Evolutionary conservation across 306 rosid species (phyloP).

Genomic region (Urtica urens): DNA sequence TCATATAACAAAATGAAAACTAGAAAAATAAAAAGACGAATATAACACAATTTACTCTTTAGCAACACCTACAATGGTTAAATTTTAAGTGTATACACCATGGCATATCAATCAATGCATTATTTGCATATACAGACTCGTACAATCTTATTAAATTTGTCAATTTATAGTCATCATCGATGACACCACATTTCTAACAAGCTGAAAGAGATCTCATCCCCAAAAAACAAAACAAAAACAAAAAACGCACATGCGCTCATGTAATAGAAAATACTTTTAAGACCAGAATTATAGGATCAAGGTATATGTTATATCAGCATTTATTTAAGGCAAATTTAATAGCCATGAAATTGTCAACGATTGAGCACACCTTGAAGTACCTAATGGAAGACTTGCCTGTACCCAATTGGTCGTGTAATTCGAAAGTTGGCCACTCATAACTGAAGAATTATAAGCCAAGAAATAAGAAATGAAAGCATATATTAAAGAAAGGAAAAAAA

Average conservation of each 20-base stretch:
- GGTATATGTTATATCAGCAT: not conserved
- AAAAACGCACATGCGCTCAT: not conserved
- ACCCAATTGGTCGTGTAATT: not conserved
- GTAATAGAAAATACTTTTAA: not conserved
- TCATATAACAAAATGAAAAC: too few relatives aligned
- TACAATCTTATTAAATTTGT: too few relatives aligned
- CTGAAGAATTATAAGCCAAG: not conserved
- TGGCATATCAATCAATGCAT: too few relatives aligned
- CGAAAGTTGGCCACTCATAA: constrained; percentile 11
- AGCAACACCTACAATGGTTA: too few relatives aligned
- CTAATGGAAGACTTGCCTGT: constrained; percentile 1
- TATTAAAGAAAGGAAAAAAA: too few relatives aligned
- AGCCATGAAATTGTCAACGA: not conserved
- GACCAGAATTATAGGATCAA: not conserved
- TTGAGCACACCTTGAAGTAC: not conserved
- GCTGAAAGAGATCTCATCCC: not conserved
- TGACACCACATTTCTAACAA: too few relatives aligned
- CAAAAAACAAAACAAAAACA: not conserved
- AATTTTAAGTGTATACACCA: too few relatives aligned
- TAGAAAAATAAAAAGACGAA: too few relatives aligned
- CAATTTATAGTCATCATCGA: too few relatives aligned
- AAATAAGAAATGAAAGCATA: too few relatives aligned
- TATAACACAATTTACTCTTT: too few relatives aligned
- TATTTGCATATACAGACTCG: too few relatives aligned
- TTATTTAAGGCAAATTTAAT: not conserved